These are phyloP conservation scores for Fusarium compactum DNA, from an alignment of 2,329 filamentous ascomycete genomes.

Conservation along the genomic window DNA sequence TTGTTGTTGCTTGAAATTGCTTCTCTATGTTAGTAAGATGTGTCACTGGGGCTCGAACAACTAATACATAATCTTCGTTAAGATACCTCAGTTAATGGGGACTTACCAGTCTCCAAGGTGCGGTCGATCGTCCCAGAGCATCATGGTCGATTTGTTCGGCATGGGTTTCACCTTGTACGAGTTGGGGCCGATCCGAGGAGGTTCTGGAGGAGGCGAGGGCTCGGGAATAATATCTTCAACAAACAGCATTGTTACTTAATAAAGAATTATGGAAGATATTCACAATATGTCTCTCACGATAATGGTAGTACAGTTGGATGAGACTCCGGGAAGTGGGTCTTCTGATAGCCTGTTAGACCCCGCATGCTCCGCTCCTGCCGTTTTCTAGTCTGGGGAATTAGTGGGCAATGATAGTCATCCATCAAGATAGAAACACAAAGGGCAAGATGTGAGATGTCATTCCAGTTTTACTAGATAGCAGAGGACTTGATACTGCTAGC, in stretches of 20 bases:
- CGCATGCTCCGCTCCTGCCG: conserved; percentile 29
- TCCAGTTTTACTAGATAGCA: background rate
- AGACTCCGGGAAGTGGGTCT: conserved; percentile 28
- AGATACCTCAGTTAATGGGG: background rate
- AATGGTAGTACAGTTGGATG: conserved; percentile 2
- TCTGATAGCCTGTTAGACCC: conserved; percentile 37
- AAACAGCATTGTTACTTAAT: background rate
- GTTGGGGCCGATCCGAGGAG: background rate
- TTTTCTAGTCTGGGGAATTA: conserved; percentile 15
- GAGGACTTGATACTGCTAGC: background rate
- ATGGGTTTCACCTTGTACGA: background rate
- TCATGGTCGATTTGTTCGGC: conserved; percentile 46
- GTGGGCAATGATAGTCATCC: background rate
- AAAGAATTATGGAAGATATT: background rate
- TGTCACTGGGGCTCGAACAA: background rate
- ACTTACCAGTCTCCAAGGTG: conserved; percentile 77
- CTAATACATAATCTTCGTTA: background rate
- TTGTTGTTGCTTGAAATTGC: conserved; percentile 83
- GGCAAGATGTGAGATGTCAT: background rate
- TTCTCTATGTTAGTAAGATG: conserved; percentile 53
- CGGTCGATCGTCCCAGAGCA: conserved; percentile 71
- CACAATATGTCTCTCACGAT: conserved; percentile 15
- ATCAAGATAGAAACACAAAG: background rate
- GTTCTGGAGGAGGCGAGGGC: background rate
- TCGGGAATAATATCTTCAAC: background rate